phyloP scores from a whole-genome alignment of 768 basidiomycete species.

The Suillus bovinus region DNA sequence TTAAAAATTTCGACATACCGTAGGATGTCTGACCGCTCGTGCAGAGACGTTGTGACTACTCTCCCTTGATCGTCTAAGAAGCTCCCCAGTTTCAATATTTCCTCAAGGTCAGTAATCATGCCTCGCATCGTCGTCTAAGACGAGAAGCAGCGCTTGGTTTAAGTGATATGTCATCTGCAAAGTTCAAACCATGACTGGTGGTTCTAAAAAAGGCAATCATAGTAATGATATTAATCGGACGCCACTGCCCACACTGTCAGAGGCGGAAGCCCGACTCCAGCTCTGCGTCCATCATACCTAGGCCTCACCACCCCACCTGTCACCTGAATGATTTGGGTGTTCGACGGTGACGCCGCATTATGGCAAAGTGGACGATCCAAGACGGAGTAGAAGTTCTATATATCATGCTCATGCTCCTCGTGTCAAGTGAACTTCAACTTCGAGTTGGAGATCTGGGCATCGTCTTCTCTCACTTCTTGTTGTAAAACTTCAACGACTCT shows the following conservation, averaged over 20 bases:
- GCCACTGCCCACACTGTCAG: background rate
- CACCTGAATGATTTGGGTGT: slow-evolving; percentile 6
- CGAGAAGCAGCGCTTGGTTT: background rate
- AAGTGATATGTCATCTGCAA: background rate
- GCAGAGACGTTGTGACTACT: background rate
- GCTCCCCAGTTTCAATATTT: background rate
- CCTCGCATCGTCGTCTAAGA: background rate
- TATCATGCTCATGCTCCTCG: no score
- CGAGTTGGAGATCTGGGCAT: background rate
- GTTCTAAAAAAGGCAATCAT: slow-evolving; percentile 24
- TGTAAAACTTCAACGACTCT: background rate
- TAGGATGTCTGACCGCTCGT: background rate
- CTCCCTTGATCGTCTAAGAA: background rate
- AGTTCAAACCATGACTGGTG: no score
- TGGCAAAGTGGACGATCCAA: no score
- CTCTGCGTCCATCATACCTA: slow-evolving; percentile 7
- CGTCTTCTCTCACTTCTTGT: background rate
- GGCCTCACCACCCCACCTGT: slow-evolving; percentile 15
- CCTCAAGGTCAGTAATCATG: background rate
- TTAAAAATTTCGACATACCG: background rate
- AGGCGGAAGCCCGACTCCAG: background rate
- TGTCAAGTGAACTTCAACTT: no score
- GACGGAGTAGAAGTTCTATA: no score
- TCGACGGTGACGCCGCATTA: no score
- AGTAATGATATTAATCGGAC: slow-evolving; percentile 14